phyloP scores from a whole-genome alignment of 2,329 filamentous ascomycete species.

The Nigrograna mackinnonii region DNA sequence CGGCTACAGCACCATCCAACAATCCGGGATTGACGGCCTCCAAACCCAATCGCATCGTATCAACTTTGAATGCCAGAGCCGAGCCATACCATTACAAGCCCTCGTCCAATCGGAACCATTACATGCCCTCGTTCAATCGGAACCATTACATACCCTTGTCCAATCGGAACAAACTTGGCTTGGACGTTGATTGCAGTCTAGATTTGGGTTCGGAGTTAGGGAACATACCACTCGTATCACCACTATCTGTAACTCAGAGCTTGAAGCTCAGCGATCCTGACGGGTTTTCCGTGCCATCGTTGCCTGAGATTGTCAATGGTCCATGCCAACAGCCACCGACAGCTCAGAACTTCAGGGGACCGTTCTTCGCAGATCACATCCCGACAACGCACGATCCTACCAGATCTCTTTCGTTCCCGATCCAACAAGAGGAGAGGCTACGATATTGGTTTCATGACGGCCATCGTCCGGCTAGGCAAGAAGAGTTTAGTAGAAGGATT shows the following conservation, averaged over 20 bases:
- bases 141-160: too few species aligned
- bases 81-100: slow-evolving; percentile 13
- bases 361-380: slow-evolving; percentile 38
- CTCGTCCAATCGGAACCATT: too few species aligned
- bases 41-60: slow-evolving; percentile 21
- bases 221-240: too few species aligned
- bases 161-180: too few species aligned
- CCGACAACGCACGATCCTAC: slow-evolving; percentile 31
- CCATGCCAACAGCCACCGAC: slow-evolving; percentile 28
- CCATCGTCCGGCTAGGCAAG: slow-evolving; percentile 25
- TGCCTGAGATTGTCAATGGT: slow-evolving; percentile 30
- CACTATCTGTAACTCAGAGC: too few species aligned
- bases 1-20: too few species aligned
- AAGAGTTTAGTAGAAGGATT: slow-evolving; percentile 26
- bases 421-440: slow-evolving; percentile 39
- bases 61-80: slow-evolving; percentile 20
- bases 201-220: too few species aligned
- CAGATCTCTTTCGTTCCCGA: slow-evolving; percentile 20
- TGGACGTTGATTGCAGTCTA: too few species aligned
- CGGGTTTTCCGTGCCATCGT: too few species aligned
- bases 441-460: slow-evolving; percentile 46
- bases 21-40: slow-evolving; percentile 24
- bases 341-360: slow-evolving; percentile 38
- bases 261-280: slow-evolving; percentile 34
- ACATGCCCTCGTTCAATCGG: too few species aligned